Percentiles rank a stretch among this genome's conserved stretches.
phyloP scores from a whole-genome alignment of 2,329 filamentous ascomycete species.

The Colletotrichum sp. region DNA sequence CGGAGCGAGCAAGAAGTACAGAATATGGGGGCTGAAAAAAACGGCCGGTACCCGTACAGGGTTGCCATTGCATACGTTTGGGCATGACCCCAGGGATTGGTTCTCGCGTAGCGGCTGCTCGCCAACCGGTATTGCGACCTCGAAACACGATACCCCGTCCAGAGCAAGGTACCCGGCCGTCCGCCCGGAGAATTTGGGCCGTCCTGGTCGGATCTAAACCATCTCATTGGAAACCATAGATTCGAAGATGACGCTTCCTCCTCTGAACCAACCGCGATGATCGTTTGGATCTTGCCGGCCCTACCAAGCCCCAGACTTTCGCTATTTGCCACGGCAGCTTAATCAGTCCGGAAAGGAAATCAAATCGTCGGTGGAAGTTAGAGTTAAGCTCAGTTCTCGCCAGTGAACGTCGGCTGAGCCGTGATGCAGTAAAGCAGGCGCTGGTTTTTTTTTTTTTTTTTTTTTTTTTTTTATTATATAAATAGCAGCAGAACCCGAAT shows the following conservation, averaged over 20 bases:
- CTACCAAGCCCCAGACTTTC: neutral
- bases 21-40: neutral
- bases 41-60: neutral
- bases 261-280: neutral
- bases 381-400: neutral
- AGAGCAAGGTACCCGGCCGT: slow-evolving; percentile 1
- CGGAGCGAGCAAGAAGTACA: neutral
- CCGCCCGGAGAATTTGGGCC: slow-evolving; percentile 14
- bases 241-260: neutral
- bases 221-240: slow-evolving; percentile 1
- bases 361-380: neutral
- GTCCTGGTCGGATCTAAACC: slow-evolving; percentile 4
- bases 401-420: neutral
- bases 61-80: neutral
- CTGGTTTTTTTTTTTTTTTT: neutral
- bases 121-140: neutral
- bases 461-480: no score
- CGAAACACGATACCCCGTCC: neutral
- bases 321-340: neutral
- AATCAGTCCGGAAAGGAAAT: neutral
- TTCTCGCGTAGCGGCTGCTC: slow-evolving; percentile 4
- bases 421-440: neutral
- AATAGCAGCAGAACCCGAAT: no score
- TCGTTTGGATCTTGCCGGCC: neutral
- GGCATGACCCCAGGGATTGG: neutral